These are phyloP conservation scores for Cyphellophora europaea DNA, from an alignment of 2,329 filamentous ascomycete genomes.

Conservation along the genomic window DNA sequence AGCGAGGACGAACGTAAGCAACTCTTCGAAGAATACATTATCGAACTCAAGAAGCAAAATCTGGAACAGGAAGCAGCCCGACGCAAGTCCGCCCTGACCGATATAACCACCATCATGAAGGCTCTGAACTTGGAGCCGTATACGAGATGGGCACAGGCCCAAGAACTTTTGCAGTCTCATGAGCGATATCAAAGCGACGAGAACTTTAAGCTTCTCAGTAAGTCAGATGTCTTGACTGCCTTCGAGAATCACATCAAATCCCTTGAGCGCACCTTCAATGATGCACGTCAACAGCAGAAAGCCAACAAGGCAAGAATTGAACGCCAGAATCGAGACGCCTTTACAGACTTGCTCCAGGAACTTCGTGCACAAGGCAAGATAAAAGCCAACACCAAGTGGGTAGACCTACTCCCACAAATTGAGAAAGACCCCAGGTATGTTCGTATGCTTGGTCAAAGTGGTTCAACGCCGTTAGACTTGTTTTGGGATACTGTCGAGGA, in stretches of 20 bases:
- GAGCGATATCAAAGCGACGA: slow-evolving; percentile 69
- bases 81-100: slow-evolving; percentile 74
- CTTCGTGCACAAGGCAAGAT: slow-evolving; percentile 69
- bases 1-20: slow-evolving; percentile 80
- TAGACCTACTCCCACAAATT: slow-evolving; percentile 63
- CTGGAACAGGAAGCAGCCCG: slow-evolving; percentile 62
- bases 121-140: slow-evolving; percentile 81
- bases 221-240: slow-evolving; percentile 80
- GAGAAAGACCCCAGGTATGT: slow-evolving; percentile 74
- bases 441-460: slow-evolving; percentile 71
- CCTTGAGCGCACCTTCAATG: slow-evolving; percentile 84
- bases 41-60: slow-evolving; percentile 72
- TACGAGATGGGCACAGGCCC: slow-evolving; percentile 87
- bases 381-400: slow-evolving; percentile 86
- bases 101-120: slow-evolving; percentile 68
- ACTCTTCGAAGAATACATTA: slow-evolving; percentile 87
- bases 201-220: slow-evolving; percentile 76
- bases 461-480: slow-evolving; percentile 78
- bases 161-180: slow-evolving; percentile 68
- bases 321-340: slow-evolving; percentile 77
- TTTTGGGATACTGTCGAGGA: slow-evolving; percentile 96
- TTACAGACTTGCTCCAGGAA: slow-evolving; percentile 64
- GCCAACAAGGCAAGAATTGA: slow-evolving; percentile 69
- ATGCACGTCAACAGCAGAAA: slow-evolving; percentile 80
- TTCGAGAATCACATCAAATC: slow-evolving; percentile 95